Base-by-base conservation (phyloP, 352 stramenopile species). In the Albugo candida region DNA sequence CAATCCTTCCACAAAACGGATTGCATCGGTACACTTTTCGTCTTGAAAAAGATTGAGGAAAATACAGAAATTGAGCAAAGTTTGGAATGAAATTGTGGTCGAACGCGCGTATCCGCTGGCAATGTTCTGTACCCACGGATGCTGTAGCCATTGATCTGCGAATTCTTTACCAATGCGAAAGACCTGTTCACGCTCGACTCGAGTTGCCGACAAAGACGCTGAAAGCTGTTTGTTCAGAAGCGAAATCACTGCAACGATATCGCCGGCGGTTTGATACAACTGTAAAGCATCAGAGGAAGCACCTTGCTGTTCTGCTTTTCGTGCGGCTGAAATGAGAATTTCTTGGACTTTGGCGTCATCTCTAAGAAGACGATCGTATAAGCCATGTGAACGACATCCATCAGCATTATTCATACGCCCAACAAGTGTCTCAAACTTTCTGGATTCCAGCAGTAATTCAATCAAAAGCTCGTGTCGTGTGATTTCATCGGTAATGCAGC, bases 71-170 rank as follows among this genome's bases (percentile, higher is more conserved):
- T 91, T 91, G 51, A 91, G 54, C 18, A 91, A 61, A 41, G 74
- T 85, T 64, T 91, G 74, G 65, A 91, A 87, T 17, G 78, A 72
- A 36, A 84, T 64, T 8, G 78, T 75, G 0, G 67, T 65, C 6
- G 64, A 69, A 31, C 74, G 72, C 5, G 71, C 74, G 52, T 81
- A 70, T 41, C 71, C 67, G 55, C 83, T 85, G 1, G 72, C 72
- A 49, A 91, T 64, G 0, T 58, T 55, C 41, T 83, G 70, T 17
- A 83, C 78, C 78, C 78, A 91, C 11, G 78, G 71, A 52, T 83
- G 83, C 16, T 75, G 72, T 67, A 91, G 82, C 78, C 78, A 91
- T 51, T 83, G 75, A 46, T 91, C 74, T 10, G 74, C 72, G 62
- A 91, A 91, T 42, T 81, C 68, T 52, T 84, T 82, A 2, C 74